These are phyloP conservation scores for Umbellularia californica DNA, from an alignment of 164 flowering plant species.

Conservation along the genomic window DNA sequence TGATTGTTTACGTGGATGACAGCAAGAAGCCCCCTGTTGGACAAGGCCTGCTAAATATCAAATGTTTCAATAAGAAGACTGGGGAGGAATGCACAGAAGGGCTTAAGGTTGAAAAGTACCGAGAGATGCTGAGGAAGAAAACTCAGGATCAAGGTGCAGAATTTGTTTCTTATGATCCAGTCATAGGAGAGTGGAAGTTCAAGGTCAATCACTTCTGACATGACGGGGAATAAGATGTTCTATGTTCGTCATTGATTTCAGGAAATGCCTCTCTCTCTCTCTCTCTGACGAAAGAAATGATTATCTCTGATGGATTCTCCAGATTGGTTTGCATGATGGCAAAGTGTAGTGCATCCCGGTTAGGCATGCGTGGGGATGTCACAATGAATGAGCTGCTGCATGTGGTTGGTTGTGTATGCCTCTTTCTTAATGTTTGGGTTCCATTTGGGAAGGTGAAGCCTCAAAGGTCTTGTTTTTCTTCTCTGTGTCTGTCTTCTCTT, in stretches of 20 bases:
- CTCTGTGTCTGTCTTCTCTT: background rate
- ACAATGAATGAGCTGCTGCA: too few relatives aligned
- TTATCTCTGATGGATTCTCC: too few relatives aligned
- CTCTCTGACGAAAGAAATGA: too few relatives aligned
- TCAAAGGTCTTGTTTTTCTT: background rate
- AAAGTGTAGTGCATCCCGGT: too few relatives aligned
- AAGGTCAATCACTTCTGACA: conserved; percentile 74
- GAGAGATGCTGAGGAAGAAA: conserved; percentile 71
- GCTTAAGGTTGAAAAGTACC: conserved; percentile 68
- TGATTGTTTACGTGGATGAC: conserved; percentile 88
- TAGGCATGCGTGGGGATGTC: too few relatives aligned
- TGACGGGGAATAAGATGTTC: background rate
- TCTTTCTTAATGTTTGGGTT: background rate
- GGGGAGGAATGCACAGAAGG: conserved; percentile 58
- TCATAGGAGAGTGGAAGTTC: conserved; percentile 92
- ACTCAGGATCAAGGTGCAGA: conserved; percentile 91
- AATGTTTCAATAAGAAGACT: conserved; percentile 80
- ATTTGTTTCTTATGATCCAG: conserved; percentile 74
- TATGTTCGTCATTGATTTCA: background rate
- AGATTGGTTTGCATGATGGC: too few relatives aligned
- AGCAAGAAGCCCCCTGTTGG: conserved; percentile 92
- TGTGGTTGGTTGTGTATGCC: too few relatives aligned
- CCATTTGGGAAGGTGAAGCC: background rate
- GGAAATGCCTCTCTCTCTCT: background rate
- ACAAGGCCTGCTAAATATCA: conserved; percentile 89